Conservation (phyloP, 768 basidiomycete species). For the Trametes coccinea region DNA sequence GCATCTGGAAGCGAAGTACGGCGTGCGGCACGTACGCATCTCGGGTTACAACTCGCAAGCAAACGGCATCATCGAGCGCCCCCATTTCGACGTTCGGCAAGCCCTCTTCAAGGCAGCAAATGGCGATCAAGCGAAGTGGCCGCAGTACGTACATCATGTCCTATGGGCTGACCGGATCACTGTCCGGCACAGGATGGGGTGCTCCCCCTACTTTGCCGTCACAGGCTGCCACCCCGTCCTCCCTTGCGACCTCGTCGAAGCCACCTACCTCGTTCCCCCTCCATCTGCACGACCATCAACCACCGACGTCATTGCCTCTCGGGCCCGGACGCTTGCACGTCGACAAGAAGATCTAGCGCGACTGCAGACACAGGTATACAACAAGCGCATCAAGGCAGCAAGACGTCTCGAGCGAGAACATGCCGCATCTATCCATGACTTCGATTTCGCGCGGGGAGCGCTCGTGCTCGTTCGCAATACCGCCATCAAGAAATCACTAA, state of each 20-base stretch:
- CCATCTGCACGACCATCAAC: background rate
- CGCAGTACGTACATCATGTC: conserved; percentile 24
- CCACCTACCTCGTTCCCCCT: conserved; percentile 19
- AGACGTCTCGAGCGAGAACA: conserved; percentile 14
- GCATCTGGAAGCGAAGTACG: no score
- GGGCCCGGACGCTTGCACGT: background rate
- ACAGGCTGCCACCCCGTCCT: conserved; percentile 24
- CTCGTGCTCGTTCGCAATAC: conserved; percentile 1
- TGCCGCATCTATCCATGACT: no score
- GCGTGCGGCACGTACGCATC: no score
- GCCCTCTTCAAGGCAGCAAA: conserved; percentile 25
- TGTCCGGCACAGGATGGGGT: conserved; percentile 29
- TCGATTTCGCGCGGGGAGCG: no score
- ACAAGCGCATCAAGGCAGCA: conserved; percentile 3
- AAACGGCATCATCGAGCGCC: conserved; percentile 27
- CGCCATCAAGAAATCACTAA: no score
- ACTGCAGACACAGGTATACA: conserved; percentile 10
- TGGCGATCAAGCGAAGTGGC: conserved; percentile 25
- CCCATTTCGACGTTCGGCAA: conserved; percentile 25
- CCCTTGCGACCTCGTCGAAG: conserved; percentile 26
- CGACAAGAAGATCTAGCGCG: conserved; percentile 13
- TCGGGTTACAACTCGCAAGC: conserved; percentile 27
- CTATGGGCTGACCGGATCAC: conserved; percentile 43
- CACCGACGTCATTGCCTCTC: background rate
- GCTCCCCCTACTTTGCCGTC: conserved; percentile 31